Percentiles rank a stretch among this genome's conserved stretches.
Conservation (phyloP, 129 eudicot genomes). For the Chrysanthemum makinoi region DNA sequence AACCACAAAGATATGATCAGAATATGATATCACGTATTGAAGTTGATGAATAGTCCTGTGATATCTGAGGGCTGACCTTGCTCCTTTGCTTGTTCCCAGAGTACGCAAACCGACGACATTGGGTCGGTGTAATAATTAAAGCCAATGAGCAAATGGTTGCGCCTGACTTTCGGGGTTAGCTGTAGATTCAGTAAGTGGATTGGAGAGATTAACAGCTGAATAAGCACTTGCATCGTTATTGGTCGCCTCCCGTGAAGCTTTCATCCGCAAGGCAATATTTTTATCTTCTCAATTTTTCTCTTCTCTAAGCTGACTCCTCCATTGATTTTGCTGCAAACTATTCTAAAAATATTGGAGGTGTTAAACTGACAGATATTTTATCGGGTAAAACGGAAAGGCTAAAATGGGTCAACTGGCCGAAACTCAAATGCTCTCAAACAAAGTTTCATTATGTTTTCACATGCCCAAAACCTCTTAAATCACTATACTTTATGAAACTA, state of each 20-base stretch:
- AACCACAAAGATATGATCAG: not conserved
- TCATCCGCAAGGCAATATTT: constrained; percentile 79
- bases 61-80: constrained; percentile 52
- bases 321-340: constrained; percentile 34
- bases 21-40: constrained; percentile 54
- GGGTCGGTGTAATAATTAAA: too few relatives aligned
- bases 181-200: constrained; percentile 60
- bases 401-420: too few relatives aligned
- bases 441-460: too few relatives aligned
- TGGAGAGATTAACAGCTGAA: constrained; percentile 48
- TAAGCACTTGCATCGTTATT: constrained; percentile 14
- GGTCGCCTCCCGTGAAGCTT: constrained; percentile 53
- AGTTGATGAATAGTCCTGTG: constrained; percentile 40
- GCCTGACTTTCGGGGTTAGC: constrained; percentile 28
- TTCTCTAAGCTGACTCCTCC: constrained; percentile 92
- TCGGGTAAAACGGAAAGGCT: too few relatives aligned
- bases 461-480: too few relatives aligned
- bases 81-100: constrained; percentile 58
- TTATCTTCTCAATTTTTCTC: too few relatives aligned
- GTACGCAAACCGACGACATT: not conserved
- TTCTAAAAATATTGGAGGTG: not conserved
- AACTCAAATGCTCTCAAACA: too few relatives aligned
- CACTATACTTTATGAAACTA: too few relatives aligned
- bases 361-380: too few relatives aligned
- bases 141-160: constrained; percentile 29